phyloP scores from a whole-genome alignment of 2,329 filamentous ascomycete species.

The Aspergillus novoparasiticus region DNA sequence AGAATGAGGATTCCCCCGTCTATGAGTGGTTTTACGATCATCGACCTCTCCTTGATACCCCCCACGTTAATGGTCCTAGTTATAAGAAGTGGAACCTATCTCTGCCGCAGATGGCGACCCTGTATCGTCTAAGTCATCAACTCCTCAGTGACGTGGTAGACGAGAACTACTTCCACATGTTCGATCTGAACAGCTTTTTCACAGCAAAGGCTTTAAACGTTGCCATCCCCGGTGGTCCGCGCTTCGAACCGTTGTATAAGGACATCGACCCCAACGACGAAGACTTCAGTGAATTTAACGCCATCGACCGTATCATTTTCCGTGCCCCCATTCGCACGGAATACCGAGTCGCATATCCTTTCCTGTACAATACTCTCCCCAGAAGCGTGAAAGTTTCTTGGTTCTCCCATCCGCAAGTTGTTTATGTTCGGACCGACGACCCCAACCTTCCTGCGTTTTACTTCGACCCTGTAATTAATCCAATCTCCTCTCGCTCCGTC shows the following conservation, averaged over 20 bases:
- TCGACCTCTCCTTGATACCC: slow-evolving; percentile 82
- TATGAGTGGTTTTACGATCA: slow-evolving; percentile 99
- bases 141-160: slow-evolving; percentile 90
- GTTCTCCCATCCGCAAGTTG: slow-evolving; percentile 91
- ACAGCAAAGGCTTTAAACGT: slow-evolving; percentile 97
- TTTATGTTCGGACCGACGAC: slow-evolving; percentile 86
- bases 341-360: slow-evolving; percentile 92
- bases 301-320: slow-evolving; percentile 99
- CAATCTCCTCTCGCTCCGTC: slow-evolving; percentile 91
- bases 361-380: slow-evolving; percentile 93
- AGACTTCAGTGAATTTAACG: slow-evolving; percentile 99
- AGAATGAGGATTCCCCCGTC: slow-evolving; percentile 86
- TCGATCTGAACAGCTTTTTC: slow-evolving; percentile 90
- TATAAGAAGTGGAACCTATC: slow-evolving; percentile 96
- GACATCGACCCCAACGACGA: slow-evolving; percentile 98
- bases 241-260: slow-evolving; percentile 97
- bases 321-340: slow-evolving; percentile 92
- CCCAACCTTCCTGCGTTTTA: slow-evolving; percentile 92
- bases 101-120: slow-evolving; percentile 90
- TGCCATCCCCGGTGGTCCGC: slow-evolving; percentile 92
- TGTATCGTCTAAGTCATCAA: slow-evolving; percentile 89
- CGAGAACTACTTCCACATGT: slow-evolving; percentile 97
- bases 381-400: slow-evolving; percentile 90
- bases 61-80: slow-evolving; percentile 93
- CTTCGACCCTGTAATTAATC: slow-evolving; percentile 97